A percentile compares a stretch with the other conserved stretches of the same genome.
These are phyloP conservation scores for Blyttiomyces sp. DNA, from an alignment of 371 early-diverging fungal genomes.

Conservation along the genomic window DNA sequence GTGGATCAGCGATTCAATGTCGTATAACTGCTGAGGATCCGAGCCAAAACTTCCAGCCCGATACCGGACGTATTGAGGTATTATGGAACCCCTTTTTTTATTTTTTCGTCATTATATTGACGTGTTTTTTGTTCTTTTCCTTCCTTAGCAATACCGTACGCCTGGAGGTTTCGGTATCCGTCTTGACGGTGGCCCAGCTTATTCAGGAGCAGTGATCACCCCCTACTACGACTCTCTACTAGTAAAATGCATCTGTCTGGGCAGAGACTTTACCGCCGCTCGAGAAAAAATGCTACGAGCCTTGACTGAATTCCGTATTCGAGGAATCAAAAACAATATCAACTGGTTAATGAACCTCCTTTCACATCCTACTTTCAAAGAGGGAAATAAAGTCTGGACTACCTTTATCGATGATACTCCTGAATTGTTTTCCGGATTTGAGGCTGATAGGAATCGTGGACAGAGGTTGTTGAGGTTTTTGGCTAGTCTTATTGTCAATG, in stretches of 20 bases:
- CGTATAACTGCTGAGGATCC: constrained; percentile 89
- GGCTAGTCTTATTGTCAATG: constrained; percentile 89
- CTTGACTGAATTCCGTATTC: constrained; percentile 87
- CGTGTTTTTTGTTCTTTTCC: too few species aligned
- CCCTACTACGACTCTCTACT: constrained; percentile 95
- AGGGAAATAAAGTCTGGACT: constrained; percentile 77
- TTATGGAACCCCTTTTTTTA: not conserved
- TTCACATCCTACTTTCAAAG: constrained; percentile 53
- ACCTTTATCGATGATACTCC: constrained; percentile 96
- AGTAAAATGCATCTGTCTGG: constrained; percentile 85
- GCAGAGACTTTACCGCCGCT: constrained; percentile 80
- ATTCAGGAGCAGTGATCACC: constrained; percentile 84
- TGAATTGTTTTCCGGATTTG: constrained; percentile 48
- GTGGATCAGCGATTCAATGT: constrained; percentile 89
- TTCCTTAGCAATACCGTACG: constrained; percentile 9
- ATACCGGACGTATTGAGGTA: constrained; percentile 90
- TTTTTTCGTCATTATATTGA: not conserved
- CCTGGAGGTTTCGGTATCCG: constrained; percentile 67
- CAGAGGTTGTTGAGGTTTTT: constrained; percentile 84
- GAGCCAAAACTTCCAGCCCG: constrained; percentile 79
- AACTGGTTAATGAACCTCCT: constrained; percentile 85
- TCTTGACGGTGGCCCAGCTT: constrained; percentile 76
- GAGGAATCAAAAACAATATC: constrained; percentile 96
- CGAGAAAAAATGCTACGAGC: constrained; percentile 85
- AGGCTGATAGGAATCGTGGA: constrained; percentile 68